Percentiles rank a stretch among this genome's conserved stretches.
Conservation (phyloP, 257 asterid species). For the Handroanthus guayacan region DNA sequence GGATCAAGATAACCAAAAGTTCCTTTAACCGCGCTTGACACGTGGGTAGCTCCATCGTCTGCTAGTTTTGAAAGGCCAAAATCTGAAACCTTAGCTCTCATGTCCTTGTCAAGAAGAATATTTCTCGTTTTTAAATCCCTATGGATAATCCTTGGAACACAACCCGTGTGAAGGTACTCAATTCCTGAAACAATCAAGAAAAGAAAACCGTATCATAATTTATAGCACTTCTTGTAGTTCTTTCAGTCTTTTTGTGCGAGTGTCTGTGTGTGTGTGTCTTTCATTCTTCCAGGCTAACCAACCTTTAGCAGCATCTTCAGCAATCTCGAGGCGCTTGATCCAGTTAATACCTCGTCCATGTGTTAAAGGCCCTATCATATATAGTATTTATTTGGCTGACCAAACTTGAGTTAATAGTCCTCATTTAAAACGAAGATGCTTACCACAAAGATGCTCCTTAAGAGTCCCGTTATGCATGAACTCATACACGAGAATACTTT, state of each 20-base stretch:
- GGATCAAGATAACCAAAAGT: conserved; percentile 99
- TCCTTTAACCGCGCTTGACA: conserved; percentile 97
- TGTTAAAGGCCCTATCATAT: conserved; percentile 63
- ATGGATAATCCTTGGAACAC: conserved; percentile 94
- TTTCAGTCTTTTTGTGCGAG: not conserved
- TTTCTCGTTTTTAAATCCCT: conserved; percentile 96
- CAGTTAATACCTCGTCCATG: conserved; percentile 77
- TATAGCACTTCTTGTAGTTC: not conserved
- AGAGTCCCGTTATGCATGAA: conserved; percentile 98
- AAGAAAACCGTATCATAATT: conserved; percentile 14
- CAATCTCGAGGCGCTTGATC: conserved; percentile 96
- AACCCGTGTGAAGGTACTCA: conserved; percentile 97
- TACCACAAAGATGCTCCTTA: conserved; percentile 92
- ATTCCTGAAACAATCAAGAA: conserved; percentile 68
- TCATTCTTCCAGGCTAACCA: conserved; percentile 28
- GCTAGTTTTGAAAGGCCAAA: conserved; percentile 98
- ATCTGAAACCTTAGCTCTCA: conserved; percentile 97
- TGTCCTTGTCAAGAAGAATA: conserved; percentile 90
- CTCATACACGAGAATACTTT: conserved; percentile 88
- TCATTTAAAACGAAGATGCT: conserved; percentile 18
- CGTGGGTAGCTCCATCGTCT: conserved; percentile 97
- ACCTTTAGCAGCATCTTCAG: conserved; percentile 99
- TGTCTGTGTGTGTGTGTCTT: not conserved
- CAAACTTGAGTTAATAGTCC: not conserved
- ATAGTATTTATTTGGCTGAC: conserved; percentile 18